These are phyloP conservation scores for Nemania abortiva DNA, from an alignment of 2,329 filamentous ascomycete species.

Conservation along the genomic window DNA sequence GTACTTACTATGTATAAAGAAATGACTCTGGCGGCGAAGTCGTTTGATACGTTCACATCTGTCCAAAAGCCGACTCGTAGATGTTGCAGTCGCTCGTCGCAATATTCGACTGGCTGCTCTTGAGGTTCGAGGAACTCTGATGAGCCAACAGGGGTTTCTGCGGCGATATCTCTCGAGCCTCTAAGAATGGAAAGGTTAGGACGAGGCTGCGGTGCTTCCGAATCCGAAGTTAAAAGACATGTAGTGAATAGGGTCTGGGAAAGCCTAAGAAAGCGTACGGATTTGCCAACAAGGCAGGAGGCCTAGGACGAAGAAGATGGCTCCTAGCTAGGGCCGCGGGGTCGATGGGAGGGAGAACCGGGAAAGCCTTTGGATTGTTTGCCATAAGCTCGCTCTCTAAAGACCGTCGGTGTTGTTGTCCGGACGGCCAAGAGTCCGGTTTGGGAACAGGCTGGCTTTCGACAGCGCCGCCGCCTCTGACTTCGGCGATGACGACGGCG, in stretches of 20 bases:
- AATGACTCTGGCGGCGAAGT: slow-evolving; percentile 32
- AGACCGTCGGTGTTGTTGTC: slow-evolving; percentile 12
- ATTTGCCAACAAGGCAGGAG: background rate
- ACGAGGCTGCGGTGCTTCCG: background rate
- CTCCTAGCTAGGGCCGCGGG: slow-evolving; percentile 19
- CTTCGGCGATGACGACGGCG: slow-evolving; percentile 40
- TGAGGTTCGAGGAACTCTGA: background rate
- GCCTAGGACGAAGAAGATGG: slow-evolving; percentile 26
- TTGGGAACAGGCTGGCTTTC: background rate
- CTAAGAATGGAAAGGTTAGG: background rate
- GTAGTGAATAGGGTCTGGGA: background rate
- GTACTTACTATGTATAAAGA: slow-evolving; percentile 35
- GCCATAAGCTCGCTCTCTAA: slow-evolving; percentile 46
- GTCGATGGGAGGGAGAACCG: slow-evolving; percentile 33
- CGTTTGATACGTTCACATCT: slow-evolving; percentile 23
- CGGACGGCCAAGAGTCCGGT: background rate
- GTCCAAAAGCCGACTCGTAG: slow-evolving; percentile 34
- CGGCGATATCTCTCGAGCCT: background rate
- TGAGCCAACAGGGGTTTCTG: background rate
- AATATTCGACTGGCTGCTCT: slow-evolving; percentile 14
- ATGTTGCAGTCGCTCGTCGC: slow-evolving; percentile 27
- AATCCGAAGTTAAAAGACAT: background rate
- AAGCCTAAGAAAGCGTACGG: slow-evolving; percentile 21
- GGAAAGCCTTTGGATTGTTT: slow-evolving; percentile 45
- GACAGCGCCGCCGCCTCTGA: slow-evolving; percentile 23